phyloP scores from a whole-genome alignment of 345 rosid genomes.

The Sonneratia alba region DNA sequence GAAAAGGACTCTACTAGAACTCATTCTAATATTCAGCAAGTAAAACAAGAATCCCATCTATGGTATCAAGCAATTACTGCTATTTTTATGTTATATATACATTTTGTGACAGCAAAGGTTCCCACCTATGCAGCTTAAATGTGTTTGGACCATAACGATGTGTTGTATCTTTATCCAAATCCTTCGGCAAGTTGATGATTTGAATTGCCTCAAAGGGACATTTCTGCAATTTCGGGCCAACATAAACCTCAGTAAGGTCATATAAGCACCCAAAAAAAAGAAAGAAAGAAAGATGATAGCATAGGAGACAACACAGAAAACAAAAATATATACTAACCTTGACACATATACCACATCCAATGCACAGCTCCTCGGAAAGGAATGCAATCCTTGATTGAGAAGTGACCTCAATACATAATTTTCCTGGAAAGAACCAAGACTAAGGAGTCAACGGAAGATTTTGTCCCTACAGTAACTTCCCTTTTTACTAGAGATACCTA shows the following conservation, averaged over 20 bases:
- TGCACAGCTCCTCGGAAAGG: constrained; percentile 95
- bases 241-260: background rate
- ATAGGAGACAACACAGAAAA: too few relatives aligned
- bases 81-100: background rate
- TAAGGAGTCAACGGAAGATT: background rate
- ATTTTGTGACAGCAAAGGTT: background rate
- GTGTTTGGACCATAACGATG: constrained; percentile 97
- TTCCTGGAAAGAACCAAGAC: constrained; percentile 37
- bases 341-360: constrained; percentile 96
- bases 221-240: constrained; percentile 43
- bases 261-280: background rate
- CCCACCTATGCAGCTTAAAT: constrained; percentile 84
- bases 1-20: background rate
- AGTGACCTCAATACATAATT: constrained; percentile 91
- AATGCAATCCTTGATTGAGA: constrained; percentile 71
- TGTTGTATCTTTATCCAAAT: constrained; percentile 87
- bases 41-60: background rate
- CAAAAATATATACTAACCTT: constrained; percentile 41
- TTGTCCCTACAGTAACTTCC: background rate
- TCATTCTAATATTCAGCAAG: background rate
- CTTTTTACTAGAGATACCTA: background rate
- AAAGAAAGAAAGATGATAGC: background rate
- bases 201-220: constrained; percentile 98
- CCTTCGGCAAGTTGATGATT: constrained; percentile 92
- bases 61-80: too few relatives aligned